Base-by-base conservation (phyloP, 257 asterid genomes). In the Forsythia suspensa region DNA sequence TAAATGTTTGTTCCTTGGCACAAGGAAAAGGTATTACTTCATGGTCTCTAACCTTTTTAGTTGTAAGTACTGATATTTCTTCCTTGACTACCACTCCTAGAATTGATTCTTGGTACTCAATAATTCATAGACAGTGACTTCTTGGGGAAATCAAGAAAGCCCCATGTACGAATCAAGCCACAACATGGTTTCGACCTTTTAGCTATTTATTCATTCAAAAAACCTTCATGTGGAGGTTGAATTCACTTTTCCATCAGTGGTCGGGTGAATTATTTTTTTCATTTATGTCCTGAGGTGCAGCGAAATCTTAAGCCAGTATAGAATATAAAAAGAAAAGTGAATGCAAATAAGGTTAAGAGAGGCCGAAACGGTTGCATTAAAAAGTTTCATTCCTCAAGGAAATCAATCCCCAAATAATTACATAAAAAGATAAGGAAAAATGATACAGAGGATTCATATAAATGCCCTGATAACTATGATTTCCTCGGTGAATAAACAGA, bases 11-110 rank as follows among this genome's bases (percentile, higher is more conserved):
- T 29, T 29, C 34, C 90, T 86, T 87, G 74, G 43, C 11, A 44
- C 29, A 37, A 70, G 76, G 80, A 78, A 71, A 83, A 85, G 80
- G 89, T 74, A 89, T 82, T 38, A 48, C 13, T 80, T 46, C 68
- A 65, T 36, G 65, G 21, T 74, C 80, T 68, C 73, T 77, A 78
- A 73, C 75, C 77, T 51, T 81, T 80, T 63, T 63, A 43, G 34
- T 55, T 40, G 2, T 36, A 39, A 36, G 40, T 61, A 15, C 6
- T 24, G n/a, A n/a, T 46, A 46, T 57, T 38, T 68, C 41, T 86
- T 83, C 80, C 92, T 79, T 86, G 82, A 57, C 0, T 3, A 76
- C 72, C 48, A 75, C 76, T 48, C 72, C 24, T 88, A 71, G 94
- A 80, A 87, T 44, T 83, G 73, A 71, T 78, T 76, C 84, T 38